These are phyloP conservation scores for Microdochium paspali DNA, from an alignment of 2,329 filamentous ascomycete genomes.

Conservation along the genomic window DNA sequence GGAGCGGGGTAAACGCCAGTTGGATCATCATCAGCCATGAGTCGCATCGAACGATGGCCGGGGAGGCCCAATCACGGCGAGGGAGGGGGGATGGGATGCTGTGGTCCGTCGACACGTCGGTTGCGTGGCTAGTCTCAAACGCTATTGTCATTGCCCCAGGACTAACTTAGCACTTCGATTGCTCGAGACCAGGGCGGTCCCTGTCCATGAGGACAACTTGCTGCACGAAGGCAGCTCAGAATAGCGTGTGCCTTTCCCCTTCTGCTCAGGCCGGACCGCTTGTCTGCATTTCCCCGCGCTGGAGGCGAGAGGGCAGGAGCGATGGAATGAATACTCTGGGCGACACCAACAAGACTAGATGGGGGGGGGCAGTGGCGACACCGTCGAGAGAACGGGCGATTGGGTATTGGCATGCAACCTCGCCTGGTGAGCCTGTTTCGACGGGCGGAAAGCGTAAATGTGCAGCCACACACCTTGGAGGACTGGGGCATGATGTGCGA, in stretches of 20 bases:
- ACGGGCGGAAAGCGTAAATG: background rate
- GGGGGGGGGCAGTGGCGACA: background rate
- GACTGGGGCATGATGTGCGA: background rate
- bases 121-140: background rate
- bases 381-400: too few species aligned
- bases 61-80: background rate
- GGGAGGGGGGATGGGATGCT: too few species aligned
- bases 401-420: background rate
- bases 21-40: background rate
- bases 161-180: background rate
- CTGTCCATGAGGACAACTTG: too few species aligned
- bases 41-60: background rate
- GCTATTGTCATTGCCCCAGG: background rate
- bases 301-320: background rate
- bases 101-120: too few species aligned
- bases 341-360: background rate
- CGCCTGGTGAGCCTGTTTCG: background rate
- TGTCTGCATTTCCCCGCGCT: too few species aligned
- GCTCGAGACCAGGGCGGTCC: background rate
- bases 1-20: background rate
- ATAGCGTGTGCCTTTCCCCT: background rate
- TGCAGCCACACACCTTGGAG: background rate
- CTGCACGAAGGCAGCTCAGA: background rate
- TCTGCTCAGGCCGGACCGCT: background rate
- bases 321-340: background rate